These are phyloP conservation scores for Beauveria australis DNA, from an alignment of 2,329 filamentous ascomycete species.

Conservation along the genomic window DNA sequence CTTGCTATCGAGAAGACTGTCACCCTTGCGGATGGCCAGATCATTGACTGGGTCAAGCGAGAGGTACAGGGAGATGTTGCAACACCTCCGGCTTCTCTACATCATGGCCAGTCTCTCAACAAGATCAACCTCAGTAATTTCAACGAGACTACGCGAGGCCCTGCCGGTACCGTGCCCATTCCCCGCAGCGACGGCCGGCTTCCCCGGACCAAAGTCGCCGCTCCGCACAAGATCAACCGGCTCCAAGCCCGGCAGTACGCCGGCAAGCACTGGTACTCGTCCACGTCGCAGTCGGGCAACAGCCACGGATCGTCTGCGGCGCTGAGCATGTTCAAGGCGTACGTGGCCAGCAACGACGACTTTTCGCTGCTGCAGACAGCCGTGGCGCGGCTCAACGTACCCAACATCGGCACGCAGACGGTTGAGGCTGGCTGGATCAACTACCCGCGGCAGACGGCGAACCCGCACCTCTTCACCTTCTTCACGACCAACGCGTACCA, in stretches of 20 bases:
- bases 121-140: background rate
- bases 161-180: conserved; percentile 12
- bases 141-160: conserved; percentile 4
- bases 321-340: conserved; percentile 10
- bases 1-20: conserved; percentile 13
- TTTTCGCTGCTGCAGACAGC: conserved; percentile 13
- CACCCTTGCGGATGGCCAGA: conserved; percentile 10
- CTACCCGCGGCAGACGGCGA: conserved; percentile 1
- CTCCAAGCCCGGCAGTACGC: conserved; percentile 6
- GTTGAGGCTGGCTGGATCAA: conserved; percentile 13
- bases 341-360: conserved; percentile 8
- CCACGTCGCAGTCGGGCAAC: background rate
- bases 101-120: background rate
- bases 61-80: conserved; percentile 12
- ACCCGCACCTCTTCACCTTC: conserved; percentile 11
- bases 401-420: conserved; percentile 8
- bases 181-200: conserved; percentile 5
- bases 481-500: conserved; percentile 12
- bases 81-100: background rate
- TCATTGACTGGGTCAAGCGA: conserved; percentile 12
- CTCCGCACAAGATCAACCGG: background rate
- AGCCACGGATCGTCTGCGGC: conserved; percentile 3
- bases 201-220: background rate
- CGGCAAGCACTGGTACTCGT: conserved; percentile 10
- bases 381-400: background rate